Conservation (phyloP, 495 filamentous ascomycete species). For the Aspergillus carlsbadensis region DNA sequence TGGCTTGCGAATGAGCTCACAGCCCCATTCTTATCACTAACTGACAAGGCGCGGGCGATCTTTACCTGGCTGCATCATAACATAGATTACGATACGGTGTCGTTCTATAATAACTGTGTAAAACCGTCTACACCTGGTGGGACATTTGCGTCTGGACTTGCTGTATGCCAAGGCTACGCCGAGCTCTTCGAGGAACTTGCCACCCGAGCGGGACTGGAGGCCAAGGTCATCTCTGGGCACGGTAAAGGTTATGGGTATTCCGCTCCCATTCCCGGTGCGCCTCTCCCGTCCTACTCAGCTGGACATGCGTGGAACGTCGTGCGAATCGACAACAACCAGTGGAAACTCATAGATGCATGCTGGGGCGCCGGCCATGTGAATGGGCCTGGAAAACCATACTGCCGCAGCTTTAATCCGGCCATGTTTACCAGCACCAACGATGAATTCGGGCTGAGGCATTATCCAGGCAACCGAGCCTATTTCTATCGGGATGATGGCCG, state of each 20-base stretch:
- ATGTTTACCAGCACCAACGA: slow-evolving; percentile 81
- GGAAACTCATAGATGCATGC: slow-evolving; percentile 90
- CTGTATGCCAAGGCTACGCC: slow-evolving; percentile 92
- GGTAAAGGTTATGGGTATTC: slow-evolving; percentile 81
- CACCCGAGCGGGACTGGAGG: slow-evolving; percentile 68
- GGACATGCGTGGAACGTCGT: slow-evolving; percentile 95
- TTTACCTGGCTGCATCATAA: slow-evolving; percentile 98
- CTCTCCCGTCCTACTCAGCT: slow-evolving; percentile 53
- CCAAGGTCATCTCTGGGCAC: slow-evolving; percentile 69
- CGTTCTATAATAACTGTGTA: slow-evolving; percentile 71
- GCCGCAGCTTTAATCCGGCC: slow-evolving; percentile 62
- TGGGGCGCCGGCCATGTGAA: slow-evolving; percentile 79
- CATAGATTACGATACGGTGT: slow-evolving; percentile 74
- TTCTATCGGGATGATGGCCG: slow-evolving; percentile 68
- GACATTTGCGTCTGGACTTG: slow-evolving; percentile 69
- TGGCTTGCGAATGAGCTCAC: slow-evolving; percentile 78
- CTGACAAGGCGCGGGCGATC: slow-evolving; percentile 87
- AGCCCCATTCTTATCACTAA: slow-evolving; percentile 71
- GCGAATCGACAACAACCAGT: slow-evolving; percentile 76
- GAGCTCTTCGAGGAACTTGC: slow-evolving; percentile 76
- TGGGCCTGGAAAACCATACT: slow-evolving; percentile 55
- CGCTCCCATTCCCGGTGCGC: slow-evolving; percentile 51
- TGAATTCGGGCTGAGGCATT: slow-evolving; percentile 77
- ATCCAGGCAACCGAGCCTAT: slow-evolving; percentile 61
- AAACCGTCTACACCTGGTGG: slow-evolving; percentile 63